phyloP scores from a whole-genome alignment of 108 stramenopile genomes.

The Pseudonitzschia delicatissima region DNA sequence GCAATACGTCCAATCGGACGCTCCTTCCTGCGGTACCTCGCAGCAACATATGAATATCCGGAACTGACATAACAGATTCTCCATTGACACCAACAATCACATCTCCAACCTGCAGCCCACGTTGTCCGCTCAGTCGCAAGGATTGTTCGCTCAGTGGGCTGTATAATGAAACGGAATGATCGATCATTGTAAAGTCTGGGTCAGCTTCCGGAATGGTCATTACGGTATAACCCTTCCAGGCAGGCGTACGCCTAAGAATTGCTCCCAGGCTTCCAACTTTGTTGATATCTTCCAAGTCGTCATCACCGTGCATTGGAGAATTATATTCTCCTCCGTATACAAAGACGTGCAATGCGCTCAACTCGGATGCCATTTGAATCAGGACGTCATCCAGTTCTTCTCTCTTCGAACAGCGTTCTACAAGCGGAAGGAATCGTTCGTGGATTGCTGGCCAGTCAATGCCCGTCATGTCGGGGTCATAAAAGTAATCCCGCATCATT shows the following conservation, averaged over 20 bases:
- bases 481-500: conserved; percentile 74
- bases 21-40: conserved; percentile 51
- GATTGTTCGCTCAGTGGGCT: conserved; percentile 55
- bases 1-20: conserved; percentile 61
- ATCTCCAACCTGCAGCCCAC: conserved; percentile 61
- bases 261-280: conserved; percentile 66
- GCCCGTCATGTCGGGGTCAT: conserved; percentile 55
- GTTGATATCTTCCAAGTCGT: conserved; percentile 20
- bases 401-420: conserved; percentile 54
- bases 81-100: conserved; percentile 73
- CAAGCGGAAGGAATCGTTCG: conserved; percentile 55
- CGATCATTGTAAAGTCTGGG: conserved; percentile 62
- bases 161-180: conserved; percentile 46
- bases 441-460: conserved; percentile 63
- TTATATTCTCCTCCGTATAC: conserved; percentile 77
- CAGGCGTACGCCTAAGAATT: conserved; percentile 39
- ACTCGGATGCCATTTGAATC: conserved; percentile 68
- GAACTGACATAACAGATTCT: conserved; percentile 62
- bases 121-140: conserved; percentile 52
- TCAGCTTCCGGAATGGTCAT: conserved; percentile 51
- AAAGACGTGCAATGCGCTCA: conserved; percentile 75
- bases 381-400: conserved; percentile 80
- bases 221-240: conserved; percentile 67
- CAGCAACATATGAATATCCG: conserved; percentile 63
- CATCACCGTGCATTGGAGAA: conserved; percentile 40